Conservation (phyloP, 106 monocot species). For the Dioscorea dumetorum region DNA sequence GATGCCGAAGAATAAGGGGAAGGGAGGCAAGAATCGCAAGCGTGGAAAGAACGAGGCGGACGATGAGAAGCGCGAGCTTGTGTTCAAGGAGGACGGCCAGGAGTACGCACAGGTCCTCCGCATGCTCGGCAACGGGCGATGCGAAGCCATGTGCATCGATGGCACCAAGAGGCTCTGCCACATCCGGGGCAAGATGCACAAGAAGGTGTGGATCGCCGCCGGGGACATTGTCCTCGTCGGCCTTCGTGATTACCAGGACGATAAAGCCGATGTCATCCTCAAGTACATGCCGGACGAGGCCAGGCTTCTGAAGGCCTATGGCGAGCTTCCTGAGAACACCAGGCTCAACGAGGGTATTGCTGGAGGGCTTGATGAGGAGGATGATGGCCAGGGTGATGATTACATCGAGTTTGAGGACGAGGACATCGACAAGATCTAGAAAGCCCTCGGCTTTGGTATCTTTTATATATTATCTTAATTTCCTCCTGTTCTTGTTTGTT, state of each 20-base stretch:
- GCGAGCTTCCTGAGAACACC: constrained; percentile 54
- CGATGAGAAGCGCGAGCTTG: constrained; percentile 76
- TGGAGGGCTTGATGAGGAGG: constrained; percentile 60
- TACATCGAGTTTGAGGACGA: constrained; percentile 78
- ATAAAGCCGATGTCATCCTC: constrained; percentile 69
- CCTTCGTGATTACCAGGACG: constrained; percentile 69
- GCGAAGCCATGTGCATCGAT: constrained; percentile 70
- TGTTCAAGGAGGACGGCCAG: constrained; percentile 79
- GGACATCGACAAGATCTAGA: constrained; percentile 68
- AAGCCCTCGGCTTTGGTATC: too few relatives aligned
- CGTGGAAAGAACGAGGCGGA: constrained; percentile 74
- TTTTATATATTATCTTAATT: too few relatives aligned
- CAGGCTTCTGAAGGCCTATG: constrained; percentile 59
- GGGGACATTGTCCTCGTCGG: constrained; percentile 67
- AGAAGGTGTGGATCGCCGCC: constrained; percentile 77
- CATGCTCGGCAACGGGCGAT: constrained; percentile 70
- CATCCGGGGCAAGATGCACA: constrained; percentile 75
- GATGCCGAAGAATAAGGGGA: constrained; percentile 84
- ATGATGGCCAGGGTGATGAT: constrained; percentile 47
- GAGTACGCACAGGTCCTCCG: constrained; percentile 73
- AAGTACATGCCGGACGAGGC: constrained; percentile 83
- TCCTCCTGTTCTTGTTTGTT: too few relatives aligned
- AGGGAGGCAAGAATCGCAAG: constrained; percentile 78
- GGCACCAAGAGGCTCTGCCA: constrained; percentile 63
- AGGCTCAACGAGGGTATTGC: constrained; percentile 65